phyloP scores from a whole-genome alignment of 768 basidiomycete genomes.

The Hysterangium stoloniferum region DNA sequence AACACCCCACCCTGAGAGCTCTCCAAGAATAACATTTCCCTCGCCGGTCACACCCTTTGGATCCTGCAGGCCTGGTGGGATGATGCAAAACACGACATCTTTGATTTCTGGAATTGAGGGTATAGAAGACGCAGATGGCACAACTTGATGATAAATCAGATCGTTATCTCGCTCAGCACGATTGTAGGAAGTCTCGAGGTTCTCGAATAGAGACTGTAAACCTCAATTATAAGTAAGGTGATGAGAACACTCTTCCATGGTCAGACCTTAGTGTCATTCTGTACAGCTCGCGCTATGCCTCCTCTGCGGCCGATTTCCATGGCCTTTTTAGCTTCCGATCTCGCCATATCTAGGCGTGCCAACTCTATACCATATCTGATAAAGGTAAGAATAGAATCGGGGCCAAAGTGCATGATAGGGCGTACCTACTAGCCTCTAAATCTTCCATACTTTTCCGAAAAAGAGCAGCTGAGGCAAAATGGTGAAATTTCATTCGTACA shows the following conservation, averaged over 20 bases:
- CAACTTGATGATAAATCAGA: conserved; percentile 86
- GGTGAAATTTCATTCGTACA: conserved; percentile 70
- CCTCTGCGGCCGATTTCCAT: conserved; percentile 59
- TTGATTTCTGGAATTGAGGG: conserved; percentile 53
- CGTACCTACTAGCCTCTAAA: conserved; percentile 49
- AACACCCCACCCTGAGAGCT: conserved; percentile 80
- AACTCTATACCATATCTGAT: conserved; percentile 83
- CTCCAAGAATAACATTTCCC: conserved; percentile 59
- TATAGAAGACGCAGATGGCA: conserved; percentile 67
- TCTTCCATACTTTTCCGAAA: conserved; percentile 87
- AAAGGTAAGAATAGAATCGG: conserved; percentile 10
- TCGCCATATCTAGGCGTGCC: conserved; percentile 66
- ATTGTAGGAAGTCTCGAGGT: conserved; percentile 53
- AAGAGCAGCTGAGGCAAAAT: conserved; percentile 87
- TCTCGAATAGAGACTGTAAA: conserved; percentile 68
- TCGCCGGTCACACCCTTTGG: conserved; percentile 46
- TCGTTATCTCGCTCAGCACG: conserved; percentile 90
- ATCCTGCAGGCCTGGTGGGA: conserved; percentile 51
- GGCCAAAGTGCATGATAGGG: background rate
- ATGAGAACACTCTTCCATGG: no score
- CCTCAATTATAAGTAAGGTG: background rate
- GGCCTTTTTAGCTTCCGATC: conserved; percentile 58
- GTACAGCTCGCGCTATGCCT: conserved; percentile 51
- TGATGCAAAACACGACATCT: conserved; percentile 48
- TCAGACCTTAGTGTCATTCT: conserved; percentile 73